Evolutionary conservation across 164 flowering plant genomes (phyloP).

Genomic region (Liquidambar formosana): DNA sequence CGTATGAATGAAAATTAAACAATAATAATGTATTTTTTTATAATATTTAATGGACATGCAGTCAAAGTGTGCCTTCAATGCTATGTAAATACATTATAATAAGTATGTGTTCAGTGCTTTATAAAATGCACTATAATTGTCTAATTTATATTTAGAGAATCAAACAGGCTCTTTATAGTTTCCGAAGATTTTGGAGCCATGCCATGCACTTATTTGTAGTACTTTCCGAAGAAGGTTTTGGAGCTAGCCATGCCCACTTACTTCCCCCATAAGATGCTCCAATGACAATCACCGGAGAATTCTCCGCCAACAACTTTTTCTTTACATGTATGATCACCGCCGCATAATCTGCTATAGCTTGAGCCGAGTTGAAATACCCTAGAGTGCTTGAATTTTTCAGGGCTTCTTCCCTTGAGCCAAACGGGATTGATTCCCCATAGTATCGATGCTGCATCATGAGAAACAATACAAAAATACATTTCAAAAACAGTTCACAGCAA

Average conservation of each 20-base stretch:
- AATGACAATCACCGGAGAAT: slow-evolving; percentile 59
- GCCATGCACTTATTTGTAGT: slow-evolving; percentile 32
- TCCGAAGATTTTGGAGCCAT: slow-evolving; percentile 68
- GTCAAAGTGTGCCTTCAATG: too few species aligned
- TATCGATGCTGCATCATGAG: slow-evolving; percentile 62
- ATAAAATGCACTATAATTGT: too few species aligned
- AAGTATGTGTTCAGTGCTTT: too few species aligned
- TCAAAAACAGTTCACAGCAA: too few species aligned
- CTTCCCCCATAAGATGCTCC: slow-evolving; percentile 89
- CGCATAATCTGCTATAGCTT: slow-evolving; percentile 79
- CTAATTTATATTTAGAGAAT: too few species aligned
- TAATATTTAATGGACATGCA: too few species aligned
- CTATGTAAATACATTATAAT: too few species aligned
- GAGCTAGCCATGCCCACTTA: slow-evolving; percentile 56
- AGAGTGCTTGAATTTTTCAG: slow-evolving; percentile 36
- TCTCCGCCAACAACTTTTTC: slow-evolving; percentile 33
- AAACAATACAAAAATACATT: slow-evolving; percentile 1
- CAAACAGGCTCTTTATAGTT: slow-evolving; percentile 78
- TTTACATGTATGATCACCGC: slow-evolving; percentile 48
- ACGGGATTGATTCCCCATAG: slow-evolving; percentile 64
- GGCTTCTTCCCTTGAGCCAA: slow-evolving; percentile 42
- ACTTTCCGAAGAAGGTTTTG: slow-evolving; percentile 43
- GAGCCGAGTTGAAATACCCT: slow-evolving; percentile 74
- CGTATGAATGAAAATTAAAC: slow-evolving; percentile 78
- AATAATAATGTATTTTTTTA: too few species aligned